Evolutionary conservation across 768 basidiomycete species (phyloP), one percentile per base, ranked within the genome.

Genomic region (Tulasnella sp.): DNA sequence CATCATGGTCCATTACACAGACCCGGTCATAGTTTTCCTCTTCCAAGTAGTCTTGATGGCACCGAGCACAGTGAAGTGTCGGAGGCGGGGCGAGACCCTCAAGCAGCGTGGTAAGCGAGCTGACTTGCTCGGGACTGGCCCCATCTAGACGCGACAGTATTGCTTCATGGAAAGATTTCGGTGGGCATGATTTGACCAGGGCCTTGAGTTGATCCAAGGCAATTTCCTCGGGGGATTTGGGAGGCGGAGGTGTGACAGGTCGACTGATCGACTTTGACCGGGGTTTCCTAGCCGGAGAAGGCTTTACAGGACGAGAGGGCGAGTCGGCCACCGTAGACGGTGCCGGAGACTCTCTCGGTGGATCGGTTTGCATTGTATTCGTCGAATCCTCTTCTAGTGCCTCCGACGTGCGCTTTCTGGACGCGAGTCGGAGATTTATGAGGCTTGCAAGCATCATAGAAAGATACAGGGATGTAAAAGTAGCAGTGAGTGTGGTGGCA

Each of bases 1-100:
- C 71, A 40, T 72, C 71, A 32, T 72, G 71, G 29, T 72, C 71
- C 6, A 72, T 72, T 12, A 72, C 71, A 36, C 71, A 72, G 39
- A 52, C 64, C 19, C 71, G 19, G 26, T 72, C 71, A 11, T 41
- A 36, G 71, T 72, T 72, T 17, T 72, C 71, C 62, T 72, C 71
- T 37, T 72, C 71, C 22, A 63, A 37, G 35, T 72, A 72, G 63
- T 63, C 62, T 19, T 42, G 37, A 22, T 72, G 71, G 29, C 71
- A 72, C 71, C 71, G 52, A 26, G 71, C 71, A 41, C 71, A 72
- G 26, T 72, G 71, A 3, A 72, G 71, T 14, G 22, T 62, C 37
- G 71, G 42, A 14, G 71, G 71, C 12, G 71, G 71, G 36, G 37
- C 39, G 2, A 72, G 22, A 22, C 71, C 71, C 12, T 72, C 62